Evolutionary conservation across 768 basidiomycete genomes (phyloP).

Genomic region (Postia placenta): DNA sequence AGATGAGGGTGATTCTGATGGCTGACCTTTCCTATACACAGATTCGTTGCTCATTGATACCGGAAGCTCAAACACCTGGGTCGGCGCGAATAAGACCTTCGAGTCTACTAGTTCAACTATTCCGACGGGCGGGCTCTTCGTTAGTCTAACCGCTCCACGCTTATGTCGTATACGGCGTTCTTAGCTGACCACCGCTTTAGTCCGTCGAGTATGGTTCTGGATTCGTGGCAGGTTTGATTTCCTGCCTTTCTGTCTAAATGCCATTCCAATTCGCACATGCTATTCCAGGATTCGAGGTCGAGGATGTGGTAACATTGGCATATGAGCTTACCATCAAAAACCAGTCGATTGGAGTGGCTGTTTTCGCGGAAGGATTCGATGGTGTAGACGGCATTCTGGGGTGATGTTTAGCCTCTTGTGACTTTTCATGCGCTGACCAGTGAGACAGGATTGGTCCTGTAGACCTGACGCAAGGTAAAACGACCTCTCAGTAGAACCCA

Average conservation of each 20-base stretch:
- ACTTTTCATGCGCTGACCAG: background rate
- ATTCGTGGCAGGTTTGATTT: slow-evolving; percentile 3
- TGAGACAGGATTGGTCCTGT: slow-evolving; percentile 40
- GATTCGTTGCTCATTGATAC: slow-evolving; percentile 16
- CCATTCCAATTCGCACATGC: background rate
- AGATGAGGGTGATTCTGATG: background rate
- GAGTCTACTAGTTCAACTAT: background rate
- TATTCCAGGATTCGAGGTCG: slow-evolving; percentile 6
- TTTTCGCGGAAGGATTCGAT: slow-evolving; percentile 30
- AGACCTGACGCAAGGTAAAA: slow-evolving; percentile 32
- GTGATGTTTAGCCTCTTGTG: slow-evolving; percentile 1
- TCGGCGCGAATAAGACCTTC: slow-evolving; percentile 11
- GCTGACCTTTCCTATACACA: too few relatives aligned
- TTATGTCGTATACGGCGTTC: background rate
- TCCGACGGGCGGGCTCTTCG: background rate
- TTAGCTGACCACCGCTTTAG: slow-evolving; percentile 5
- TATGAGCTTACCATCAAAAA: slow-evolving; percentile 31
- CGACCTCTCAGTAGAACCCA: too few relatives aligned
- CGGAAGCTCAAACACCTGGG: slow-evolving; percentile 20
- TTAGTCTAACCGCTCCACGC: slow-evolving; percentile 2
- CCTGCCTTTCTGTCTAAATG: background rate
- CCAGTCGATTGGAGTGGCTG: slow-evolving; percentile 40
- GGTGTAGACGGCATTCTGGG: slow-evolving; percentile 50
- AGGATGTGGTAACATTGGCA: slow-evolving; percentile 37
- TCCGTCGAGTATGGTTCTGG: slow-evolving; percentile 16